These are phyloP conservation scores for Xylaria acuta DNA, from an alignment of 495 filamentous ascomycete species.

Conservation along the genomic window DNA sequence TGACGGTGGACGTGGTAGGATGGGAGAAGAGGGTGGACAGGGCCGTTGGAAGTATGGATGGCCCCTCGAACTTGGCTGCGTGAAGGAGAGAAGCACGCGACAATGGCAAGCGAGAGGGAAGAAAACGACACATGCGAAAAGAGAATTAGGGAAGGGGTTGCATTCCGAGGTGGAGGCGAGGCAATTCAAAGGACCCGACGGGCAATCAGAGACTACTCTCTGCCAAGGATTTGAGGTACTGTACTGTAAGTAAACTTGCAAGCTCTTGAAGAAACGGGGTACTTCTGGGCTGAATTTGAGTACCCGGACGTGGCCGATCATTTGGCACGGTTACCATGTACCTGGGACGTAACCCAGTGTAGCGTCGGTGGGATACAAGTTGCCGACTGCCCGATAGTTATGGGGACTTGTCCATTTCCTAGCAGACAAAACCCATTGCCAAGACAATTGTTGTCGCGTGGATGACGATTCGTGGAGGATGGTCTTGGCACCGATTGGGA, in stretches of 20 bases:
- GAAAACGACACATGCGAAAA: slow-evolving; percentile 9
- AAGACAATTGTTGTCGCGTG: slow-evolving; percentile 14
- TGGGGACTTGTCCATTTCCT: slow-evolving; percentile 5
- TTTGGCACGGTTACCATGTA: background rate
- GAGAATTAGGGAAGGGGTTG: slow-evolving; percentile 16
- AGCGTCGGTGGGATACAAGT: background rate
- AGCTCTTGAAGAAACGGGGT: background rate
- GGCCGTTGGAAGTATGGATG: background rate
- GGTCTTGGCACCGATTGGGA: background rate
- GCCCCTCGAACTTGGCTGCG: background rate
- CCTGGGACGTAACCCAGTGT: background rate
- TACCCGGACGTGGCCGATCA: background rate
- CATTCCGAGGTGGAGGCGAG: slow-evolving; percentile 20
- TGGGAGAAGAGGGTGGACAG: background rate
- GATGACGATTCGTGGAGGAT: slow-evolving; percentile 2
- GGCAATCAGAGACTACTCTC: background rate
- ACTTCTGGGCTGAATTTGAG: background rate
- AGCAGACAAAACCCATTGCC: slow-evolving; percentile 8
- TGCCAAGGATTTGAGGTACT: slow-evolving; percentile 17
- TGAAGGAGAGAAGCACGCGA: slow-evolving; percentile 19
- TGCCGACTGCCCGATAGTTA: slow-evolving; percentile 14
- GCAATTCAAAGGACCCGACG: slow-evolving; percentile 9
- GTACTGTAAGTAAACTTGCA: background rate
- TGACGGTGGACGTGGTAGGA: background rate
- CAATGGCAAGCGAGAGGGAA: slow-evolving; percentile 8